Base-by-base conservation (phyloP, 169 alveolate genomes). In the Plasmodium berghei region DNA sequence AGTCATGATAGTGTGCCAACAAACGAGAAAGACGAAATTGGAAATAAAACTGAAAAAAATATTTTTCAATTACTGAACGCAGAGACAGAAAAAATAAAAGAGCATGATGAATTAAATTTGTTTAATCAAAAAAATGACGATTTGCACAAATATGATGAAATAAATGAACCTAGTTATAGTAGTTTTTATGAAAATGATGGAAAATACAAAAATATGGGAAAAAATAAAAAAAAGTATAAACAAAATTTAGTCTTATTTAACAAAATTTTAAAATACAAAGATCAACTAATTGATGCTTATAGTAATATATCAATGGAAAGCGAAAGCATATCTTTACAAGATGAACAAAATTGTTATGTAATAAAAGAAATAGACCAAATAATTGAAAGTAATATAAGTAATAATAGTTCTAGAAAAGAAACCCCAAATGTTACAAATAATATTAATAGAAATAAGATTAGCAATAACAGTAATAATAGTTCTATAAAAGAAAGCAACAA, bases 211-310 rank as follows among this genome's bases (percentile, higher is more conserved):
- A 66, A 64, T 61, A 56, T 64, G 56, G 54, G 40, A 24, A 72
- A 40, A 10, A 59, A 59, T 24, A 9, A 46, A 28, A 64, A 64
- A 16, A 77, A 52, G 42, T 77, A 77, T 77, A 77, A 49, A 5
- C 46, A 77, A 22, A 77, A 77, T 54, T 64, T 77, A 45, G 20
- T 26, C 58, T 64, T 77, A 64, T 77, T 77, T 64, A 63, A 77
- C 45, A 63, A 77, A 63, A 10, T 77, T 54, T 52, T 77, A 77
- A 77, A 64, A 58, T 69, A 63, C 46, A 77, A 77, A 63, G 69
- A 69, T n/a, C 52, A 77, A 46, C 54, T 77, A 12, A 46, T 45
- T 69, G 40, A 77, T 64, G 45, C 24, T 24, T 46, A 74, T 46
- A 48, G 66, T 5, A 49, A 77, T 42, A 52, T n/a, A 12, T 9